Evolutionary conservation across 441 rosid genomes (phyloP), one percentile per base, ranked within the genome.

Genomic region (Croton laevigatus): DNA sequence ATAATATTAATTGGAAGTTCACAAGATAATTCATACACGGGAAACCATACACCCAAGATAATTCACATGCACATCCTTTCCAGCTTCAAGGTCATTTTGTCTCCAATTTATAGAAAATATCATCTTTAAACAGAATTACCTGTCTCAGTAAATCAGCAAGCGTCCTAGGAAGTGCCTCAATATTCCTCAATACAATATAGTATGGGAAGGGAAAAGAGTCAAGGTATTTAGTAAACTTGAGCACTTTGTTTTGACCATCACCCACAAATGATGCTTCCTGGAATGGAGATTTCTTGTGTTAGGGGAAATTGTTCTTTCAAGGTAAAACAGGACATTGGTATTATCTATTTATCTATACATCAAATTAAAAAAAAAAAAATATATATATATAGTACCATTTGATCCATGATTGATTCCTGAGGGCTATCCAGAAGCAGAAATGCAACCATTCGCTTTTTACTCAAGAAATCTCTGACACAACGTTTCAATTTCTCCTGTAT

Each of bases 181-280:
- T 84, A 75, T 93, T 88, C 82, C 84, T 87, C 83, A 93, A 78
- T 48, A 96, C 89, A 48, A 91, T 82, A 67, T 93, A 89, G 78
- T 84, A 93, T 1, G 97, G 97, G 85, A 93, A 96, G 20, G 99
- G 98, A 75, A 96, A 96, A 13, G 97, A 93, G 78, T 96, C 96
- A 32, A 96, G 80, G 75, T 91, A 93, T 65, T 80, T 82, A 4
- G 87, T 74, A 40, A 83, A 79, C 76, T 84, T 75, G 68, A 84
- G 73, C 19, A 40, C 75, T 59, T 65, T 59, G 22, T 62, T 72
- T 23, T 65, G 70, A 45, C 80, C 80, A 42, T 81, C 78, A 57
- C 78, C 83, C 65, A 76, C 70, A 71, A 80, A 80, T 10, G 84
- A 76, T 62, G 88, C 83, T 78, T 84, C 94, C 94, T 89, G 81